phyloP scores from a whole-genome alignment of 2,329 filamentous ascomycete species.

The Hymenotorrendiella dingleyae region DNA sequence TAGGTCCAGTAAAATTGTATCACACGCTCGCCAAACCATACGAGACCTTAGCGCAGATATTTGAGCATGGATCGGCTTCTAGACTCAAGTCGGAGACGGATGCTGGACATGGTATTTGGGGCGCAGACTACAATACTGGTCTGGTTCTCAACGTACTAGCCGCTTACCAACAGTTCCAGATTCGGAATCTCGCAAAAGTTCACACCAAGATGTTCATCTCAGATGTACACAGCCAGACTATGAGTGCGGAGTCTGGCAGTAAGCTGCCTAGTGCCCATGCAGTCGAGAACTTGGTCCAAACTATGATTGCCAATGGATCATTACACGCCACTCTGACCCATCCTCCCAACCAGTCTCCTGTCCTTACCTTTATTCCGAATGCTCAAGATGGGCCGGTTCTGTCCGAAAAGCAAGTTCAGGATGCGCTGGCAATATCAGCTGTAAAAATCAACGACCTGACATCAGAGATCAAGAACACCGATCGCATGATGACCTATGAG shows the following conservation, averaged over 20 bases:
- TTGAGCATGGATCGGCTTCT: slow-evolving; percentile 52
- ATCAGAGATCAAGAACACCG: slow-evolving; percentile 44
- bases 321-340: slow-evolving; percentile 46
- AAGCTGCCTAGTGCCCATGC: slow-evolving; percentile 37
- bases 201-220: slow-evolving; percentile 57
- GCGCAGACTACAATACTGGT: slow-evolving; percentile 64
- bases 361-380: slow-evolving; percentile 53
- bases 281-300: slow-evolving; percentile 41
- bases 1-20: slow-evolving; percentile 49
- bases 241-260: slow-evolving; percentile 47
- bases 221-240: slow-evolving; percentile 45
- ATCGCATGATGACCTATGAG: slow-evolving; percentile 48
- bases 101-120: slow-evolving; percentile 54
- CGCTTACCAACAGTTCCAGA: slow-evolving; percentile 69
- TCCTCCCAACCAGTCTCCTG: slow-evolving; percentile 38
- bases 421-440: slow-evolving; percentile 39
- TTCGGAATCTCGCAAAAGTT: slow-evolving; percentile 65
- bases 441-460: slow-evolving; percentile 40
- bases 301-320: slow-evolving; percentile 51
- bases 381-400: slow-evolving; percentile 36
- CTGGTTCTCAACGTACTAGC: slow-evolving; percentile 64
- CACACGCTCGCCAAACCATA: slow-evolving; percentile 62
- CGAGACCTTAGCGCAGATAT: slow-evolving; percentile 61
- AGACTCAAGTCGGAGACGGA: slow-evolving; percentile 61
- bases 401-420: slow-evolving; percentile 46